Base-by-base conservation (phyloP, 441 rosid genomes). In the Aquilaria agallochum region DNA sequence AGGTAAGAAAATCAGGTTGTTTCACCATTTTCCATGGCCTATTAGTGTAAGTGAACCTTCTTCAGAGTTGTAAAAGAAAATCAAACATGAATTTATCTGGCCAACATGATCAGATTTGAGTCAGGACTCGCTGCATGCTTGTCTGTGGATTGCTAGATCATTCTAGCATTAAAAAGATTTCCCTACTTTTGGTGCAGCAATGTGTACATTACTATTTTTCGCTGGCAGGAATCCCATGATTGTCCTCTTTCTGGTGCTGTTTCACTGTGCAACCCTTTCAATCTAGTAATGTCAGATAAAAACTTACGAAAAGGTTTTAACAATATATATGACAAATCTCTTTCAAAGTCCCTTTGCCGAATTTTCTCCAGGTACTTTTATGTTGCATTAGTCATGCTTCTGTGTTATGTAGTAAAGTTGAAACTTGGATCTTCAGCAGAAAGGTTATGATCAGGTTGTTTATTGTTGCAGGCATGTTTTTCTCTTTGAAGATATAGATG, bases 241-340 rank as follows among this genome's bases (percentile, higher is more conserved):
- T 78, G 96, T 67, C 83, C 78, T 51, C 85, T 89, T 64, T 64
- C 84, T n/a, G 96, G 92, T 64, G 96, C 95, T 27, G 94, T 82
- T 57, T 92, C 94, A 9, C 66, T 92, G 80, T 92, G 95, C 65
- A 92, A 92, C 72, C 98, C 98, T 56, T 92, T 92, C 74, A 78
- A 88, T 81, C 78, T 89, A 81, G 88, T 92, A 56, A 73, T 82
- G 66, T 93, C 98, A 20, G 93, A 86, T 66, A 89, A 86, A 74
- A 89, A 89, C 71, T 88, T 92, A 68, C 91, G 65, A 34, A 88
- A 86, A 85, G 96, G 96, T 66, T 89, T 92, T 68, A 92, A 88
- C 76, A 74, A 73, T 72, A 72, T 89, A 64, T 92, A 92, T 65
- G 94, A 88, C 76, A 82, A 70, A 81, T 86, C 94, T 67, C 81